phyloP scores from a whole-genome alignment of 768 basidiomycete species.

The Boletus patriciae region DNA sequence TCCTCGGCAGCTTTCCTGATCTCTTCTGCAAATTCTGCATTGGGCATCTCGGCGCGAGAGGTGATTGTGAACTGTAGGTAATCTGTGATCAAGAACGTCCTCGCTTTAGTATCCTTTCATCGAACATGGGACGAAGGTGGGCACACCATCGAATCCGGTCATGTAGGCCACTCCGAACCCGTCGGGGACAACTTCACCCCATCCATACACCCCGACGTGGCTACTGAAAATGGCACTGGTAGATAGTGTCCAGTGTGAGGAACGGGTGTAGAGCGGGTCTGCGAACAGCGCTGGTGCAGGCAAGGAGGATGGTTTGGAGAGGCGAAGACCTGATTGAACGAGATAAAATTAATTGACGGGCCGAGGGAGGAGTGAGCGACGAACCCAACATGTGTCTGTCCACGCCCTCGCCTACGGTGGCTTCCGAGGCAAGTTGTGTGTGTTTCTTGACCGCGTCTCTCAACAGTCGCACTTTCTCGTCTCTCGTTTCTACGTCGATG shows the following conservation, averaged over 20 bases:
- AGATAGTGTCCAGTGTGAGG: conserved; percentile 84
- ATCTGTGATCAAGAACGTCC: conserved; percentile 42
- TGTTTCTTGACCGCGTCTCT: conserved; percentile 64
- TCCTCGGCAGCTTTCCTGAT: conserved; percentile 66
- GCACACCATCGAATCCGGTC: conserved; percentile 80
- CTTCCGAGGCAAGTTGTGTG: conserved; percentile 59
- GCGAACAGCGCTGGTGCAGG: conserved; percentile 65
- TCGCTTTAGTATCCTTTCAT: neutral
- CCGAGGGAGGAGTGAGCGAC: conserved; percentile 15
- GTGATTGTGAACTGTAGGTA: conserved; percentile 86
- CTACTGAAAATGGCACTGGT: conserved; percentile 89
- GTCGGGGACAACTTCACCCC: conserved; percentile 94
- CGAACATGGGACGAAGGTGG: neutral
- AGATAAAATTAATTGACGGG: neutral
- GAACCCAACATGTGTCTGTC: conserved; percentile 87
- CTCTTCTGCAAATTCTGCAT: conserved; percentile 69
- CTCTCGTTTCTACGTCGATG: conserved; percentile 23
- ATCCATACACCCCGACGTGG: conserved; percentile 83
- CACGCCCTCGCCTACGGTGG: conserved; percentile 69
- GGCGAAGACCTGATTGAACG: conserved; percentile 59
- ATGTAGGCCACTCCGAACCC: conserved; percentile 95
- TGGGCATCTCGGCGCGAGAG: conserved; percentile 82
- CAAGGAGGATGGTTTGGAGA: conserved; percentile 61
- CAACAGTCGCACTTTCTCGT: conserved; percentile 54
- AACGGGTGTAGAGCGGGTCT: conserved; percentile 71